Conservation (phyloP, 305 asterid genomes). For the Striga hermonthica region DNA sequence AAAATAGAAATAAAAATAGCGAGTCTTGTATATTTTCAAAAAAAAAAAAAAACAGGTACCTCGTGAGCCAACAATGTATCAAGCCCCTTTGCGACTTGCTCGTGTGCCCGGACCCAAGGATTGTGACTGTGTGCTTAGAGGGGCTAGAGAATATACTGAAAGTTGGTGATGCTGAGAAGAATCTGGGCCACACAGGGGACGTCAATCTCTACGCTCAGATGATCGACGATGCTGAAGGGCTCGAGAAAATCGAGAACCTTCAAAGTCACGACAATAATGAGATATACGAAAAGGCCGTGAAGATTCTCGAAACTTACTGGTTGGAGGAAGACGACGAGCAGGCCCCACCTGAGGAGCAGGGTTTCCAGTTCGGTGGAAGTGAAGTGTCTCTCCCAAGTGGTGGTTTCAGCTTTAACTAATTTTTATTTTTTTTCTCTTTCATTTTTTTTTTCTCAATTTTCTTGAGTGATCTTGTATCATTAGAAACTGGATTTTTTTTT, state of each 20-base stretch:
- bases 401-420: slow-evolving; percentile 64
- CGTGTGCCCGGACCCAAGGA: slow-evolving; percentile 84
- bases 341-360: slow-evolving; percentile 56
- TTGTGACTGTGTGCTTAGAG: slow-evolving; percentile 72
- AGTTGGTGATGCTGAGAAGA: slow-evolving; percentile 86
- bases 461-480: slow-evolving; percentile 7
- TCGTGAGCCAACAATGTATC: slow-evolving; percentile 65
- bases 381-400: slow-evolving; percentile 54
- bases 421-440: neutral
- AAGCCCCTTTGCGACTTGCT: slow-evolving; percentile 83
- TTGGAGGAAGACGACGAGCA: slow-evolving; percentile 69
- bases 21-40: too few relatives aligned
- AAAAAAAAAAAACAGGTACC: slow-evolving; percentile 45
- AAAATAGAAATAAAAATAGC: too few relatives aligned
- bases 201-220: slow-evolving; percentile 61
- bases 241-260: slow-evolving; percentile 77
- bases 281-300: slow-evolving; percentile 83
- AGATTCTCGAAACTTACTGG: slow-evolving; percentile 80
- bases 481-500: slow-evolving; percentile 17
- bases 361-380: slow-evolving; percentile 65
- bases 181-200: slow-evolving; percentile 54
- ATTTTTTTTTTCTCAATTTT: slow-evolving; percentile 6
- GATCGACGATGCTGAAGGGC: slow-evolving; percentile 84
- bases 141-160: slow-evolving; percentile 85
- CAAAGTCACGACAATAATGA: slow-evolving; percentile 86